phyloP scores from a whole-genome alignment of 2,329 filamentous ascomycete species.

The Pleomassaria siparia region DNA sequence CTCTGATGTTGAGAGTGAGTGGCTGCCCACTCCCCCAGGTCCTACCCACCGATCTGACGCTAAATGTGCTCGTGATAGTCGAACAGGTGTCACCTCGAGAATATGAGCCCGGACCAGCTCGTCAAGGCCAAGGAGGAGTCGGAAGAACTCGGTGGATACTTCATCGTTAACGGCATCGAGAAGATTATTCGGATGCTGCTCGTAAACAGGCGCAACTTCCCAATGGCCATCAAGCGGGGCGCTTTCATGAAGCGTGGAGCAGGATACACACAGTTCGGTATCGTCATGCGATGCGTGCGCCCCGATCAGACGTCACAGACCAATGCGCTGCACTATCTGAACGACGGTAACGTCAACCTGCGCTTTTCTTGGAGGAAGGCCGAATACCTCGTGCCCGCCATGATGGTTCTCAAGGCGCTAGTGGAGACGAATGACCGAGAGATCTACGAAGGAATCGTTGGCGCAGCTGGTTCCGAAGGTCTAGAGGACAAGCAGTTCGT shows the following conservation, averaged over 20 bases:
- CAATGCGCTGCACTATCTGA: slow-evolving; percentile 94
- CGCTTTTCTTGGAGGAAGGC: slow-evolving; percentile 97
- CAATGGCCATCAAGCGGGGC: slow-evolving; percentile 87
- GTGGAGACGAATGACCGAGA: slow-evolving; percentile 95
- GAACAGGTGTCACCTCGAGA: slow-evolving; percentile 86
- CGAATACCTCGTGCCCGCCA: slow-evolving; percentile 90
- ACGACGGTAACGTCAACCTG: slow-evolving; percentile 94
- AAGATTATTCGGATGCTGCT: slow-evolving; percentile 93
- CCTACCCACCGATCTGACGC: slow-evolving; percentile 15
- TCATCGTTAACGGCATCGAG: slow-evolving; percentile 96
- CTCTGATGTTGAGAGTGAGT: slow-evolving; percentile 86
- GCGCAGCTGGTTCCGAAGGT: slow-evolving; percentile 72
- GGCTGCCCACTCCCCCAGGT: slow-evolving; percentile 8
- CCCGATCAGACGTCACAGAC: slow-evolving; percentile 99
- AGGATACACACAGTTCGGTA: slow-evolving; percentile 85
- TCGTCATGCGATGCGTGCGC: slow-evolving; percentile 87
- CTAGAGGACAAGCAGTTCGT: slow-evolving; percentile 84
- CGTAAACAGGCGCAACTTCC: slow-evolving; percentile 88
- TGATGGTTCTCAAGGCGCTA: slow-evolving; percentile 96
- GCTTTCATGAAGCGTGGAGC: slow-evolving; percentile 87
- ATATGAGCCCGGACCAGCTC: slow-evolving; percentile 77
- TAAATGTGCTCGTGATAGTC: slow-evolving; percentile 58
- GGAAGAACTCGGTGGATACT: slow-evolving; percentile 95
- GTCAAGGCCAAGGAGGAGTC: slow-evolving; percentile 91
- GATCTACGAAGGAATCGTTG: slow-evolving; percentile 92